These are phyloP conservation scores for Lolium multiflorum DNA, from an alignment of 176 grass and related monocot genomes.

Conservation along the genomic window DNA sequence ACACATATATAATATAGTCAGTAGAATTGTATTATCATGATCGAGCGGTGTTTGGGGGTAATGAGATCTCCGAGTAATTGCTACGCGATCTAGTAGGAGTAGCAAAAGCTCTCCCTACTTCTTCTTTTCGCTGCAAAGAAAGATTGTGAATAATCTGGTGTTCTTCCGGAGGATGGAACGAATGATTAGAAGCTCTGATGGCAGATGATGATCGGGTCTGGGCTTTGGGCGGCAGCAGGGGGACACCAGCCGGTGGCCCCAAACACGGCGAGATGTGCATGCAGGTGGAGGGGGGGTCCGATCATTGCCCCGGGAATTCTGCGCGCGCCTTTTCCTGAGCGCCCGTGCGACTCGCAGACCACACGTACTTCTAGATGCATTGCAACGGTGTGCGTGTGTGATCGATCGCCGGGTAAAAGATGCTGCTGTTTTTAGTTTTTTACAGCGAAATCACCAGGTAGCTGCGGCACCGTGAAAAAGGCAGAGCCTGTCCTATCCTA, in stretches of 20 bases:
- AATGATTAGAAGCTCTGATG: neutral
- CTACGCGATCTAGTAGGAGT: neutral
- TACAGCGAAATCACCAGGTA: too few species aligned
- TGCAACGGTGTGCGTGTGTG: neutral
- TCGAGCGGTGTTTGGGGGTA: neutral
- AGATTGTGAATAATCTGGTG: slow-evolving; percentile 4
- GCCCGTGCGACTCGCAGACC: slow-evolving; percentile 34
- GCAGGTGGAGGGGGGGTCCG: too few species aligned
- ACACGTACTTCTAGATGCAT: slow-evolving; percentile 16
- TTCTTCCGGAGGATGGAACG: neutral
- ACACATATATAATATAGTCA: neutral
- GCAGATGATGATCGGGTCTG: slow-evolving; percentile 13
- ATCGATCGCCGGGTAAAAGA: slow-evolving; percentile 1
- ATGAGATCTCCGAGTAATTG: too few species aligned
- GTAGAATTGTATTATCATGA: neutral
- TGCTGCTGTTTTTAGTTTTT: slow-evolving; percentile 6
- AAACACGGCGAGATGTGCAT: neutral
- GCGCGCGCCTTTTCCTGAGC: neutral
- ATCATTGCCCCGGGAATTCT: slow-evolving; percentile 24
- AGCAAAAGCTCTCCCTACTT: too few species aligned
- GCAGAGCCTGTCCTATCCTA: neutral
- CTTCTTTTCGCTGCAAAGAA: neutral
- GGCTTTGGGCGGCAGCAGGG: slow-evolving; percentile 11
- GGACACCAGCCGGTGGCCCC: neutral
- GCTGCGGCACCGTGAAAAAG: neutral